Conservation (phyloP, 108 stramenopile genomes). For the Craspedostauros australis region DNA sequence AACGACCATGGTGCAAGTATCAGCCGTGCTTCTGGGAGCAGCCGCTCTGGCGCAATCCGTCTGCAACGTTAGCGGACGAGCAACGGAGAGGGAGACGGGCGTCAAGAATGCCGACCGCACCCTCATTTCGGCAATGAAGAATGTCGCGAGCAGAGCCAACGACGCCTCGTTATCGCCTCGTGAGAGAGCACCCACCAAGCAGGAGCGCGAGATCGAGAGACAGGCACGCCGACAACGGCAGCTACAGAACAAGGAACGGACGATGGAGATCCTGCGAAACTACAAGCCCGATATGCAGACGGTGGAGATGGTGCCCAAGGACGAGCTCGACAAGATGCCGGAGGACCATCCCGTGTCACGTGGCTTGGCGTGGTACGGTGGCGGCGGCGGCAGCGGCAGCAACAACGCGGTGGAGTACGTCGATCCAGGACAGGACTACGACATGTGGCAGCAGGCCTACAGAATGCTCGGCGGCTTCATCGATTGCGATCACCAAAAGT, state of each 20-base stretch:
- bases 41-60: no score
- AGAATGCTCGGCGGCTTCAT: constrained; percentile 77
- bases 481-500: constrained; percentile 61
- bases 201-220: constrained; percentile 27
- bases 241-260: constrained; percentile 10
- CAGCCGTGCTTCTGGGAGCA: no score
- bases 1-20: no score
- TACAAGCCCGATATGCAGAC: constrained; percentile 7
- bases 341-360: constrained; percentile 17
- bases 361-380: constrained; percentile 16
- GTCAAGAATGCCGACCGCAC: no score
- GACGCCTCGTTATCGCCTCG: constrained; percentile 5
- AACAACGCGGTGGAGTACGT: constrained; percentile 8
- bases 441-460: constrained; percentile 82
- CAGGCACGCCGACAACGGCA: constrained; percentile 21
- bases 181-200: constrained; percentile 24
- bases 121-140: no score
- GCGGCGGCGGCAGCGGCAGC: neutral
- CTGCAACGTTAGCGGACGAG: no score
- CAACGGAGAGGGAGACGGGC: no score
- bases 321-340: constrained; percentile 11
- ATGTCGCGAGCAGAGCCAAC: neutral
- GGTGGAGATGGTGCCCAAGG: constrained; percentile 20
- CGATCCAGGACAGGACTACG: constrained; percentile 53
- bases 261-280: constrained; percentile 15